Evolutionary conservation across 441 rosid genomes (phyloP).

Genomic region (Adansonia madagascariensis): DNA sequence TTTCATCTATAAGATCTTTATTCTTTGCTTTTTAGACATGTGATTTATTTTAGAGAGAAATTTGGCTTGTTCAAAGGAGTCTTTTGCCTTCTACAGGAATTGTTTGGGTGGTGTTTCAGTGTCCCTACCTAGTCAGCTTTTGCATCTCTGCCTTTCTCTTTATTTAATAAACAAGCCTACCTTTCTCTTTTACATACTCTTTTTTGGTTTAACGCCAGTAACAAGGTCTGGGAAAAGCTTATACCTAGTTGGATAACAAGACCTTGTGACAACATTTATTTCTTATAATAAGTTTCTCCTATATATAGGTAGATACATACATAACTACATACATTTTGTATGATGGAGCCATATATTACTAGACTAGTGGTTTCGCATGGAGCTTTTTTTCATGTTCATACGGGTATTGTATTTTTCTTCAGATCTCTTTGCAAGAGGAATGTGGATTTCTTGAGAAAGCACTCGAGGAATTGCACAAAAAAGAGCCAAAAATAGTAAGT

Average conservation of each 20-base stretch:
- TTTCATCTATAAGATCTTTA: not conserved
- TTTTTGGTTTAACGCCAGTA: not conserved
- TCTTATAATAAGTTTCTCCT: not conserved
- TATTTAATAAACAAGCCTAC: not conserved
- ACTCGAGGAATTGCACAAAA: conserved; percentile 77
- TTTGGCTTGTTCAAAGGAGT: not conserved
- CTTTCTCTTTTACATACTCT: not conserved
- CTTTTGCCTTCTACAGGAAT: not conserved
- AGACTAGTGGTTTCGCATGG: not conserved
- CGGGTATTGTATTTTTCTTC: conserved; percentile 24
- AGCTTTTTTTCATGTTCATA: conserved; percentile 17
- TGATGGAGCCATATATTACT: not conserved
- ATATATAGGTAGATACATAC: not conserved
- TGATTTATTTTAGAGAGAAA: not conserved
- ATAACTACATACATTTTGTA: not conserved
- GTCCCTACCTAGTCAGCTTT: not conserved
- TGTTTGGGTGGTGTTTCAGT: not conserved
- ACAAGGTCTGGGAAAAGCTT: not conserved
- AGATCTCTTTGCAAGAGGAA: conserved; percentile 94
- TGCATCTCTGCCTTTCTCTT: not conserved
- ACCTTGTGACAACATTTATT: not conserved
- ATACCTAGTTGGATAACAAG: not conserved
- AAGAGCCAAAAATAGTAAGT: conserved; percentile 81
- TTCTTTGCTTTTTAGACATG: not conserved
- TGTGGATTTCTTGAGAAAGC: conserved; percentile 69